Evolutionary conservation across 2,329 filamentous ascomycete genomes (phyloP), one percentile per base, ranked within the genome.

Genomic region (Talaromyces sp.): DNA sequence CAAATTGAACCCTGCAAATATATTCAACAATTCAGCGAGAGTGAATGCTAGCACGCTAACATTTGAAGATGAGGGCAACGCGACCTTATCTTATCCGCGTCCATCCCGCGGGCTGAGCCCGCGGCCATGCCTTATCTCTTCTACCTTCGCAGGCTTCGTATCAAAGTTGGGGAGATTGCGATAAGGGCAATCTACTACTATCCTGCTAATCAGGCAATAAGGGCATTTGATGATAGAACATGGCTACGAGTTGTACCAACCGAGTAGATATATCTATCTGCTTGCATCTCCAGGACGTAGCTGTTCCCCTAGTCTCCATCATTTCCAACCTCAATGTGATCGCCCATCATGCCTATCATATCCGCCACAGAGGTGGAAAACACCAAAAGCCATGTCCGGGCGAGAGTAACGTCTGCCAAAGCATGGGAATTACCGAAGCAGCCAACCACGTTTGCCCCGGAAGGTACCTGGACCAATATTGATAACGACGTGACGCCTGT

Each of bases 401-500:
- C 43, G 21, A 57, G 35, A 24, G 19, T 32, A n/a, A 58, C 32
- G 8, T 53, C 56, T 10, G 12, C 53, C 17, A 31, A 29, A 12
- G 76, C 75, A 67, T 79, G 76, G 76, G 65, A 77, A 17, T 64
- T 79, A 6, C 75, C 75, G 26, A 74, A 74, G 54, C 66, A 77
- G 63, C 68, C 67, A 17, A 67, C 72, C 7, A 73, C 74, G 1
- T 77, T 79, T 29, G 55, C 62, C 17, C 53, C 58, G 2, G 60
- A 62, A 9, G 60, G 56, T 68, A 56, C 53, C 35, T 61, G 59
- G 59, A 75, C 75, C 14, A 81, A 80, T 60, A 73, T 76, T 46
- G 79, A 81, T 63, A 71, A 69, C 59, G 78, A 80, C 64, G 75
- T 77, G 0, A 79, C 77, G 12, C 79, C 79, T 17, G 53, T 75